Evolutionary conservation across 805 yeast genomes (phyloP).

Genomic region (Candida boleticola): DNA sequence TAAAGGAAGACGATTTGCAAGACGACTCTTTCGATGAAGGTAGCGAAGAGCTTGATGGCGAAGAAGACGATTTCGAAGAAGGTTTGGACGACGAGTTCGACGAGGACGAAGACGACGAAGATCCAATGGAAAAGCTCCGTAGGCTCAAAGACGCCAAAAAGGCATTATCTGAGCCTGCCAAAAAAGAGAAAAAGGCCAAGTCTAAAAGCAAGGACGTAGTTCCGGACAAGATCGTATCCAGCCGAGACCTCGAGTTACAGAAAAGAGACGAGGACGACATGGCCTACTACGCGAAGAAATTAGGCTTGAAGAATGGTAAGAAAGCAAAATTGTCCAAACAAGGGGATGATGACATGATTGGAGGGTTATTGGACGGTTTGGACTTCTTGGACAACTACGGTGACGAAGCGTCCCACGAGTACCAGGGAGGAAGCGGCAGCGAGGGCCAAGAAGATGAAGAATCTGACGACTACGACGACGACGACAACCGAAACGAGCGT

Average conservation of each 20-base stretch:
- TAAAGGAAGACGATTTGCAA: constrained; percentile 29
- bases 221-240: constrained; percentile 17
- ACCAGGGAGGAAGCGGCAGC: background rate
- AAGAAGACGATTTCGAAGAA: constrained; percentile 16
- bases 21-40: constrained; percentile 21
- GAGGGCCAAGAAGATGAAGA: constrained; percentile 11
- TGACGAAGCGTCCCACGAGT: constrained; percentile 33
- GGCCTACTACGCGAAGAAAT: constrained; percentile 75
- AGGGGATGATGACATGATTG: constrained; percentile 73
- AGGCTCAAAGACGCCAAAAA: constrained; percentile 16
- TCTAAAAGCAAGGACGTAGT: constrained; percentile 4
- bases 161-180: constrained; percentile 15
- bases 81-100: background rate
- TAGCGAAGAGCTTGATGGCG: constrained; percentile 17
- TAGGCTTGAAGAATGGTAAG: constrained; percentile 63
- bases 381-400: constrained; percentile 43
- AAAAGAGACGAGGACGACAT: constrained; percentile 74
- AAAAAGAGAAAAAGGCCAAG: constrained; percentile 9
- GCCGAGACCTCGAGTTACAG: constrained; percentile 48
- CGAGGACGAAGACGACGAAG: constrained; percentile 6
- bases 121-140: constrained; percentile 15
- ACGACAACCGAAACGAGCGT: background rate
- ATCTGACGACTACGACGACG: constrained; percentile 6
- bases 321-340: constrained; percentile 43
- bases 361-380: constrained; percentile 79